Evolutionary conservation across 1,284 basidiomycete species (phyloP).

Genomic region (Melampsora americana): DNA sequence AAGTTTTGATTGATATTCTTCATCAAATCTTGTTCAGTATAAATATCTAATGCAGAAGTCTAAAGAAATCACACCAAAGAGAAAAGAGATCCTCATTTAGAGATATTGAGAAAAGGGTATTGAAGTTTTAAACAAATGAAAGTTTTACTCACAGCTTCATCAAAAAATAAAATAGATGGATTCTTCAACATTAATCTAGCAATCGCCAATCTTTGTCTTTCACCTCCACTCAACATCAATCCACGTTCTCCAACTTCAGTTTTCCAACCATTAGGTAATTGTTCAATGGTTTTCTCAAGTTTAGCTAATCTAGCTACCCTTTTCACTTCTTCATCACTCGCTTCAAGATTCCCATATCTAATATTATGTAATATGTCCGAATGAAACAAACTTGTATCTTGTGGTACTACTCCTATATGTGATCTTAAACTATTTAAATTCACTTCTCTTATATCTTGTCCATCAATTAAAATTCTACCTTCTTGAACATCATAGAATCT

Average conservation of each 20-base stretch:
- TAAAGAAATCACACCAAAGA: not conserved
- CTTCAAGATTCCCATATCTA: constrained; percentile 35
- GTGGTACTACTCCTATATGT: constrained; percentile 42
- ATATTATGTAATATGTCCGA: constrained; percentile 40
- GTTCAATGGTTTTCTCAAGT: constrained; percentile 30
- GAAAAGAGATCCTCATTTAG: no score
- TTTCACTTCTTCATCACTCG: constrained; percentile 36
- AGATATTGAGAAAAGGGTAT: no score
- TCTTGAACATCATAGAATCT: constrained; percentile 40
- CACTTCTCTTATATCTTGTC: constrained; percentile 42
- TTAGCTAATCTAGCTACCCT: constrained; percentile 33
- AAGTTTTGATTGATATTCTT: constrained; percentile 39
- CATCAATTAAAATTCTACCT: constrained; percentile 42
- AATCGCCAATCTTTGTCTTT: constrained; percentile 43
- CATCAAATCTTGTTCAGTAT: constrained; percentile 44
- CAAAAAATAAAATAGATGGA: constrained; percentile 42
- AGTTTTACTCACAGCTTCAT: constrained; percentile 32
- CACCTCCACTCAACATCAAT: constrained; percentile 42
- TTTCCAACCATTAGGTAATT: constrained; percentile 30
- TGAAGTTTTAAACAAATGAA: not conserved
- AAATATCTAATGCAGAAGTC: constrained; percentile 43
- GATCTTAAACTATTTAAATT: constrained; percentile 28
- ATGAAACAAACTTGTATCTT: constrained; percentile 42
- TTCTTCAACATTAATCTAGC: constrained; percentile 43
- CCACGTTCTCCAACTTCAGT: constrained; percentile 40